These are phyloP conservation scores for Aureobasidium melanogenum DNA, from an alignment of 2,329 filamentous ascomycete genomes.

Conservation along the genomic window DNA sequence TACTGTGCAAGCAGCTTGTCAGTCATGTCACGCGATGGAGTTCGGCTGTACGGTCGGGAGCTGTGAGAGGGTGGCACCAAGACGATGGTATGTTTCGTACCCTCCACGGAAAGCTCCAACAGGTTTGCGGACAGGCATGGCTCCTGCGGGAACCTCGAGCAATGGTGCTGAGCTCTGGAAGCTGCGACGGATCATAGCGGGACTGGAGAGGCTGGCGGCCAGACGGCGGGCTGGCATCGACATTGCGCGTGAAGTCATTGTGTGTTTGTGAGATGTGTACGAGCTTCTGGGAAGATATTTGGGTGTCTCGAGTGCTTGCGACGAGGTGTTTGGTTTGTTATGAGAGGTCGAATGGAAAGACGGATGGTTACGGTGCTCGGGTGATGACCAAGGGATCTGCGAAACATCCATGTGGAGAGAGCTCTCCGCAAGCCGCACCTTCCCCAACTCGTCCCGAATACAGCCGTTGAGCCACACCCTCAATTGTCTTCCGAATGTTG, in stretches of 20 bases:
- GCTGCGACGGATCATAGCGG: constrained; percentile 20
- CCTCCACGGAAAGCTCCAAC: constrained; percentile 64
- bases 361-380: neutral
- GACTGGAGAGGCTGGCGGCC: neutral
- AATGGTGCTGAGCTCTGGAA: constrained; percentile 31
- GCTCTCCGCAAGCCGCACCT: neutral
- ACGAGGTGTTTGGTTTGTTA: neutral
- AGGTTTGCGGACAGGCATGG: constrained; percentile 52
- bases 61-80: neutral
- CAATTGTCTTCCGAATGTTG: no score
- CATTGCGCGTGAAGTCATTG: constrained; percentile 7
- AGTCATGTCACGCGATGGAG: constrained; percentile 1
- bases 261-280: neutral
- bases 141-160: constrained; percentile 17
- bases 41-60: neutral
- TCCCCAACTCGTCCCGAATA: neutral
- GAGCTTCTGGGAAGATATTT: neutral
- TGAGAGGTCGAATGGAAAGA: neutral
- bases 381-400: neutral
- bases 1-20: constrained; percentile 39
- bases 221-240: neutral
- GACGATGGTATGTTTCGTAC: constrained; percentile 38
- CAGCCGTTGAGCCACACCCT: no score
- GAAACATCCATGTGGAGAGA: neutral
- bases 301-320: neutral